Evolutionary conservation across 2,329 filamentous ascomycete species (phyloP).

Genomic region (Berkeleyomyces basicola): DNA sequence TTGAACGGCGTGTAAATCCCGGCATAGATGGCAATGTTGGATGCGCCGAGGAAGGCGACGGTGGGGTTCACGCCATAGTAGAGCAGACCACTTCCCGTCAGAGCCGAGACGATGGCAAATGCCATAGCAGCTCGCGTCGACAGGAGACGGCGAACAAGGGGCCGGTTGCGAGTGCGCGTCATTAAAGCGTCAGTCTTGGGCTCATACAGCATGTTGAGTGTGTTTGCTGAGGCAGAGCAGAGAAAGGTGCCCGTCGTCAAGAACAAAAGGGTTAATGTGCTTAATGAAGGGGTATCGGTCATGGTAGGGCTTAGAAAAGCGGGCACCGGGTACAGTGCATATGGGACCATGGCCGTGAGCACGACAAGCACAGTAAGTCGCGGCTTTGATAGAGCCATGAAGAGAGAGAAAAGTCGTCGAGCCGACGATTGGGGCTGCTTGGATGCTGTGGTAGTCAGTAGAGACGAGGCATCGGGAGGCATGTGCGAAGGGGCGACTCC

Average conservation of each 20-base stretch:
- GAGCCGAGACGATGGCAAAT: conserved; percentile 63
- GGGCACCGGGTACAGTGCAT: conserved; percentile 84
- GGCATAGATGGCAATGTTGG: conserved; percentile 81
- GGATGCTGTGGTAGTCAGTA: conserved; percentile 36
- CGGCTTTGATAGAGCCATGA: conserved; percentile 87
- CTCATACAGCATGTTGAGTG: conserved; percentile 96
- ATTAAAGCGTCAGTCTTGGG: conserved; percentile 79
- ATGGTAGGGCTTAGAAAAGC: conserved; percentile 58
- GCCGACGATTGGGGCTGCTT: conserved; percentile 33
- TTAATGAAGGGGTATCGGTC: conserved; percentile 59
- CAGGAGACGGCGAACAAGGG: conserved; percentile 69
- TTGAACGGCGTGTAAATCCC: conserved; percentile 89
- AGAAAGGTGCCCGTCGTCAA: conserved; percentile 78
- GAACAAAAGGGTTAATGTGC: conserved; percentile 80
- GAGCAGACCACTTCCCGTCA: conserved; percentile 52
- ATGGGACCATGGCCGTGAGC: conserved; percentile 76
- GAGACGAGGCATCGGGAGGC: conserved; percentile 36
- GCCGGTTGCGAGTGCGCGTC: conserved; percentile 80
- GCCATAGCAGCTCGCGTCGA: conserved; percentile 51
- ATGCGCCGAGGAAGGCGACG: conserved; percentile 64
- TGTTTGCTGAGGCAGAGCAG: conserved; percentile 80
- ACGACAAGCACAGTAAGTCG: conserved; percentile 83
- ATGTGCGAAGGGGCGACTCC: conserved; percentile 20
- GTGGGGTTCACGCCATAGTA: conserved; percentile 91
- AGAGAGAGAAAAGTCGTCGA: conserved; percentile 56